A percentile compares a stretch with the other conserved stretches of the same genome.
Conservation (phyloP, 2,329 filamentous ascomycete species). For the Apiospora sp. region DNA sequence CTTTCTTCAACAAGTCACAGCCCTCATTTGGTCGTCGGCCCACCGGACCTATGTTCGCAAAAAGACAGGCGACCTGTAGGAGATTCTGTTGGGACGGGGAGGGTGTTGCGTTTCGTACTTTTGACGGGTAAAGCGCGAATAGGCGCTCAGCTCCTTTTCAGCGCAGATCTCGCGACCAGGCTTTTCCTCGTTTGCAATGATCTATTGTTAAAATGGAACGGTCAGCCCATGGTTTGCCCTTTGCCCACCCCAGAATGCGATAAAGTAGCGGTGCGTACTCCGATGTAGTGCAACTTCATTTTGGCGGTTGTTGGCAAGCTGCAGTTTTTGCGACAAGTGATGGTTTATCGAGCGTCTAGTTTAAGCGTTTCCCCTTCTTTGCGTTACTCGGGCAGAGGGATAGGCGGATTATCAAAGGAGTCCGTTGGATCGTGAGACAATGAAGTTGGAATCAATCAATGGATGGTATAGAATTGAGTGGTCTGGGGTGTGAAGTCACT, state of each 20-base stretch:
- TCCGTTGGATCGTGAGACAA: constrained; percentile 15
- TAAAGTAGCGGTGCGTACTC: constrained; percentile 63
- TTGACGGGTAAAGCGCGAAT: constrained; percentile 80
- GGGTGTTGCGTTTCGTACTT: constrained; percentile 56
- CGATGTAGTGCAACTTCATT: constrained; percentile 91
- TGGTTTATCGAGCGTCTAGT: neutral
- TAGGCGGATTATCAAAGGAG: constrained; percentile 6
- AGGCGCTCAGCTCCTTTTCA: constrained; percentile 80
- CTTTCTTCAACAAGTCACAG: neutral
- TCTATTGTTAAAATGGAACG: constrained; percentile 55
- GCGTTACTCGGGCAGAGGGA: neutral
- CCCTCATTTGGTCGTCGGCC: neutral
- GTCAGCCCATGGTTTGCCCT: constrained; percentile 14
- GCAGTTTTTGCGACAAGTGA: constrained; percentile 25
- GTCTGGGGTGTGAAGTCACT: constrained; percentile 20
- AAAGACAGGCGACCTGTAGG: neutral
- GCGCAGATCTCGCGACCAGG: constrained; percentile 79
- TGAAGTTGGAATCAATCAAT: constrained; percentile 17
- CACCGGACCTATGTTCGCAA: neutral
- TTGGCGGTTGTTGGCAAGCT: constrained; percentile 45
- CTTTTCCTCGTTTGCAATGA: constrained; percentile 81
- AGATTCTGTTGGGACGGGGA: neutral
- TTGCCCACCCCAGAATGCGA: neutral
- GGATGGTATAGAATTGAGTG: constrained; percentile 9
- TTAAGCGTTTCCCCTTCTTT: neutral